A percentile compares a stretch with the other conserved stretches of the same genome.
These are phyloP conservation scores for Neophaeococcomyces aloes DNA, from an alignment of 2,329 filamentous ascomycete genomes.

Conservation along the genomic window DNA sequence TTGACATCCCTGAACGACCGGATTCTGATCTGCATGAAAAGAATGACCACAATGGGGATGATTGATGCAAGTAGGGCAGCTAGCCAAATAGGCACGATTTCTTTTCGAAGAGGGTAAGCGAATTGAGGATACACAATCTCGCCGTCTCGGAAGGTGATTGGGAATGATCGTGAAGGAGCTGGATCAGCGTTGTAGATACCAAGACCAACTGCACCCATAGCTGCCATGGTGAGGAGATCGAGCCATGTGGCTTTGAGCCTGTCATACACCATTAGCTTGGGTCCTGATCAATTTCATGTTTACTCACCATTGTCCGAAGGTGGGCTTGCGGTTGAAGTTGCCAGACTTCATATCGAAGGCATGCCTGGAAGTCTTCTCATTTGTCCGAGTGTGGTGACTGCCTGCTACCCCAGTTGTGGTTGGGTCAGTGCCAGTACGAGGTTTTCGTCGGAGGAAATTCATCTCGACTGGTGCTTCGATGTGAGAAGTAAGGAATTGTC, in stretches of 20 bases:
- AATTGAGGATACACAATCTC: conserved; percentile 61
- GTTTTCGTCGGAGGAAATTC: too few relatives aligned
- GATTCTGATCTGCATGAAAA: conserved; percentile 57
- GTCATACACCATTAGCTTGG: neutral
- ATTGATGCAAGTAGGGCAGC: conserved; percentile 56
- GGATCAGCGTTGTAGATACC: conserved; percentile 51
- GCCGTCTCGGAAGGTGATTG: conserved; percentile 55
- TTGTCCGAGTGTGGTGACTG: too few relatives aligned
- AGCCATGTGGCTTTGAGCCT: conserved; percentile 47
- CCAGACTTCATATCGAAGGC: conserved; percentile 19
- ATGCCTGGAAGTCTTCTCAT: conserved; percentile 3
- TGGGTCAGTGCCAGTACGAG: too few relatives aligned
- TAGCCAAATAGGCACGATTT: conserved; percentile 61
- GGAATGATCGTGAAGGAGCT: conserved; percentile 58
- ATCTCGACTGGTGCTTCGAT: too few relatives aligned
- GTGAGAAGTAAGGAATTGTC: too few relatives aligned
- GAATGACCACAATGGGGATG: conserved; percentile 55
- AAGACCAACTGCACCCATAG: conserved; percentile 55
- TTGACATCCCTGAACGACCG: conserved; percentile 57
- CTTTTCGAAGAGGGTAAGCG: conserved; percentile 58
- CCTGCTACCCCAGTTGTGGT: too few relatives aligned
- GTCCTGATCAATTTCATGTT: too few relatives aligned
- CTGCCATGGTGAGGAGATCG: conserved; percentile 57
- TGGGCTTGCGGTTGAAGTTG: conserved; percentile 44
- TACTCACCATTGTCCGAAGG: conserved; percentile 55